These are phyloP conservation scores for Aquilaria sinensis DNA, from an alignment of 345 rosid genomes.

Conservation along the genomic window DNA sequence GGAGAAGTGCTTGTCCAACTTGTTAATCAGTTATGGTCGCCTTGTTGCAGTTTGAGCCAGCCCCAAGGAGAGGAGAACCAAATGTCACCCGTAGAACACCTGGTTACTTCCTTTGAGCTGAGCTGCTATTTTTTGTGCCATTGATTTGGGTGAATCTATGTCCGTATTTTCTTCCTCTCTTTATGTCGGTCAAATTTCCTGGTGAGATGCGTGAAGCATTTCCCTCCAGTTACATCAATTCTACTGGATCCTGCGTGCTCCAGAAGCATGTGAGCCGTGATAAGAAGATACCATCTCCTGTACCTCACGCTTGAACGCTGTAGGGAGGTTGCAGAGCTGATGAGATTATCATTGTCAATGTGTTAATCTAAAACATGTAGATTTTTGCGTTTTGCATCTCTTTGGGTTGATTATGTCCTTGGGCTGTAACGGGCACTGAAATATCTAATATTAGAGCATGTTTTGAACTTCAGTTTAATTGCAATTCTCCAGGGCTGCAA, in stretches of 20 bases:
- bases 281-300: conserved; percentile 10
- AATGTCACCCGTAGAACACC: conserved; percentile 97
- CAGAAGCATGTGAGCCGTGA: conserved; percentile 17
- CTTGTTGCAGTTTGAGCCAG: conserved; percentile 83
- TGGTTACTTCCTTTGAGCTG: conserved; percentile 71
- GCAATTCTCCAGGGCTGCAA: background rate
- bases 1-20: too few species aligned
- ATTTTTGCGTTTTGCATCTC: conserved; percentile 7
- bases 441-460: conserved; percentile 7
- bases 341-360: conserved; percentile 4
- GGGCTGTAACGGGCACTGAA: conserved; percentile 1
- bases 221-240: too few species aligned
- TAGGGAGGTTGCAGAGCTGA: conserved; percentile 18
- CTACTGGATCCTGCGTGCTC: conserved; percentile 9
- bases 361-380: conserved; percentile 15
- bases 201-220: too few species aligned
- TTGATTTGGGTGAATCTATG: conserved; percentile 3
- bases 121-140: conserved; percentile 1
- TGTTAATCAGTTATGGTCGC: conserved; percentile 5
- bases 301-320: conserved; percentile 9
- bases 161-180: background rate
- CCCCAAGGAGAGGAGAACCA: conserved; percentile 98
- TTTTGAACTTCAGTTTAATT: background rate
- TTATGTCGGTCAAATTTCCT: background rate
- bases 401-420: background rate